Conservation (phyloP, 2,329 filamentous ascomycete genomes). For the Ascosphaera aggregata region DNA sequence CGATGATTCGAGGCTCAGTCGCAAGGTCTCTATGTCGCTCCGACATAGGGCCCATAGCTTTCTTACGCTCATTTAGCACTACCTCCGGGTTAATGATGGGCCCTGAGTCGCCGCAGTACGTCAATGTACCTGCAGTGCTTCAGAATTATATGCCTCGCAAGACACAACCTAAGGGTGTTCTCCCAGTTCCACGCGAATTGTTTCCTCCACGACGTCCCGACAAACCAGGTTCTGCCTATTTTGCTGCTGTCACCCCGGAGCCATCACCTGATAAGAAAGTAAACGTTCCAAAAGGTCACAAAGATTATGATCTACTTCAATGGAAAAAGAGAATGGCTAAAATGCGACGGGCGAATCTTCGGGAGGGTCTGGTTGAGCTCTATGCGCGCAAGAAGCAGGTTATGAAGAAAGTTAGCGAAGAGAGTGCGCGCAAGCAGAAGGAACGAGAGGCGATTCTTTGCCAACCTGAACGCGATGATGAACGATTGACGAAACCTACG, state of each 20-base stretch:
- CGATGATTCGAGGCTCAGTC: conserved; percentile 3
- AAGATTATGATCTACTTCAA: conserved; percentile 25
- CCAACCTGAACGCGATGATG: conserved; percentile 50
- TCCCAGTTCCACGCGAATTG: conserved; percentile 63
- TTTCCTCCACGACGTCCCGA: conserved; percentile 39
- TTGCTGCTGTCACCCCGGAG: conserved; percentile 33
- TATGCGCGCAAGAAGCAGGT: conserved; percentile 36
- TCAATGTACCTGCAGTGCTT: conserved; percentile 55
- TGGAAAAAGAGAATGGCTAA: conserved; percentile 58
- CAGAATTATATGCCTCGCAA: conserved; percentile 37
- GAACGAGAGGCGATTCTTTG: conserved; percentile 28
- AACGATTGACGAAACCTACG: conserved; percentile 48
- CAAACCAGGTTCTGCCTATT: conserved; percentile 39
- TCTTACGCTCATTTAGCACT: conserved; percentile 16
- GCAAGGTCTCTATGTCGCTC: conserved; percentile 16
- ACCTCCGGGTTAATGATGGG: conserved; percentile 15
- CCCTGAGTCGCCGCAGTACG: conserved; percentile 72
- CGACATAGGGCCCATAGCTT: conserved; percentile 14
- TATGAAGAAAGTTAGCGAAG: conserved; percentile 14
- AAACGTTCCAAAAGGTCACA: conserved; percentile 8
- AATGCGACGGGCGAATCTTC: conserved; percentile 45
- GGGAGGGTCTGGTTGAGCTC: conserved; percentile 45
- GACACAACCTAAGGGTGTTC: conserved; percentile 42
- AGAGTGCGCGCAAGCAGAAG: conserved; percentile 26
- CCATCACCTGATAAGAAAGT: conserved; percentile 17